Evolutionary conservation across 345 rosid species (phyloP).

Genomic region (Hibiscus mutabilis): DNA sequence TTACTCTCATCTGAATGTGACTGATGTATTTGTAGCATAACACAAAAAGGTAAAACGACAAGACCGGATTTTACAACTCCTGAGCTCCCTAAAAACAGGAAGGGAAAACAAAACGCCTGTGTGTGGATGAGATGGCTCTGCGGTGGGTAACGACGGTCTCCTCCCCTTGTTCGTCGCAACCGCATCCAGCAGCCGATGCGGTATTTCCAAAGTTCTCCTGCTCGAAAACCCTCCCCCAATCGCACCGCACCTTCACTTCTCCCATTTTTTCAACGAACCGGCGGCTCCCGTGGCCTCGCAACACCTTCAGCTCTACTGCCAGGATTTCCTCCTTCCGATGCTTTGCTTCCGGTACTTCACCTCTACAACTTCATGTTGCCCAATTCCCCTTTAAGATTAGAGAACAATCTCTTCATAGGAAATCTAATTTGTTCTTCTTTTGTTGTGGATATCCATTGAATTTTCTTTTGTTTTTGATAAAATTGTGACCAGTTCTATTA

Average conservation of each 20-base stretch:
- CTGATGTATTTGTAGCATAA: no score
- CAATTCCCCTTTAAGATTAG: not conserved
- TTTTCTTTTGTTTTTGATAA: not conserved
- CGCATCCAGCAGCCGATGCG: not conserved
- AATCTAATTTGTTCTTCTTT: not conserved
- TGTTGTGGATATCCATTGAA: not conserved
- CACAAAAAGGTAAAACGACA: no score
- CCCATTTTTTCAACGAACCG: not conserved
- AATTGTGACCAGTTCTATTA: not conserved
- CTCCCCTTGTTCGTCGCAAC: not conserved
- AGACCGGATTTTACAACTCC: no score
- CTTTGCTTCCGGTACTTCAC: constrained; percentile 27
- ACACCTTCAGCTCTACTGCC: not conserved
- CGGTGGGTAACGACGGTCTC: constrained; percentile 8
- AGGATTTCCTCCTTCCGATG: constrained; percentile 25
- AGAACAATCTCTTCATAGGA: not conserved
- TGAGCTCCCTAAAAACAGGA: no score
- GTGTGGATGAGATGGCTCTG: constrained; percentile 8
- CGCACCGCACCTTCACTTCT: not conserved
- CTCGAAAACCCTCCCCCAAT: not conserved
- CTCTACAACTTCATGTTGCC: not conserved
- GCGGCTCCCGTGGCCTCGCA: not conserved
- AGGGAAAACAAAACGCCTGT: not conserved
- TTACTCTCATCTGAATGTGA: no score
- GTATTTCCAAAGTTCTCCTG: not conserved